Base-by-base conservation (phyloP, 2,329 filamentous ascomycete genomes). In the Volutella citrinella region DNA sequence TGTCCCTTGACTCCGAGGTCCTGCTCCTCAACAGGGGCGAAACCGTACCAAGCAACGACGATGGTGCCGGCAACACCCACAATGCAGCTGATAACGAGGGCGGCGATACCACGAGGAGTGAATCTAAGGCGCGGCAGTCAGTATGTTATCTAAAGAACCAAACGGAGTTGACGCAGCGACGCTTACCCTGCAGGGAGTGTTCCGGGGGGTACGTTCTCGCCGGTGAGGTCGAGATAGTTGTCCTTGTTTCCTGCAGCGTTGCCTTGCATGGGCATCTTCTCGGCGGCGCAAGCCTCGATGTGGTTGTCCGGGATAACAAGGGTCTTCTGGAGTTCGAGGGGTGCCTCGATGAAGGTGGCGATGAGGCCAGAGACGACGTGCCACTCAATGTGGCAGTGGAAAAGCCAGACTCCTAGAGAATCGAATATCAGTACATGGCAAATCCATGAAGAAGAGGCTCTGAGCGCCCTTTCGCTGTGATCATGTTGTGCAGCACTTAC, bases 331-430 rank as follows among this genome's bases (percentile, higher is more conserved):
- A 93, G 56, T 12, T 78, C 69, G 5, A 72, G 56, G 0, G 80
- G 81, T 0, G 78, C 75, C 60, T 84, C 81, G 42, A 84, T 59
- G 45, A 87, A 74, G 3, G 78, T 79, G 20, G 79, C 74, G 6
- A 78, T 67, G 5, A 87, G 69, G 16, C 84, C 84, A 4, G 78
- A 78, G 7, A 72, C 63, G 37, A 86, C 68, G 56, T 88, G 84
- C 83, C 83, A 91, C 54, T 87, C 83, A 34, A 90, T 82, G 56
- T 91, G 86, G 59, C 85, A 90, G 59, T 89, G 85, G 66, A 89
- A 85, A 4, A 84, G 60, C 80, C 80, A 85, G 27, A 84, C 65
- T n/a, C 76, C 67, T 67, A 24, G 9, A 22, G n/a, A n/a, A n/a
- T 19, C 6, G 8, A 18, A 14, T 26, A 10, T 26, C 14, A 11